These are phyloP conservation scores for Pestalotiopsis sp. DNA, from an alignment of 2,329 filamentous ascomycete genomes.

Conservation along the genomic window DNA sequence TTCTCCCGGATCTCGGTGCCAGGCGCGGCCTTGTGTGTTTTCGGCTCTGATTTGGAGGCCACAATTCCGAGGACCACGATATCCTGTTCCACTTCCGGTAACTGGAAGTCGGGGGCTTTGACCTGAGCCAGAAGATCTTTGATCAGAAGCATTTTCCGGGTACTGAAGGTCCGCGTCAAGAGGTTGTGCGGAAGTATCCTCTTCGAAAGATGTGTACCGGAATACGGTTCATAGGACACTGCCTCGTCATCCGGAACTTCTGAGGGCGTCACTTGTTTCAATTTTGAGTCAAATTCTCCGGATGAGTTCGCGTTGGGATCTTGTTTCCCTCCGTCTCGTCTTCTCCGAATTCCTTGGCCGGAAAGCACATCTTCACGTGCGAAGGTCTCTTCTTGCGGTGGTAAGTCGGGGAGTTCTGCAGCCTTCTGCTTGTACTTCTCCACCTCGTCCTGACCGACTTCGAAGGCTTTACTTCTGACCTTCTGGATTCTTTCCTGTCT, in stretches of 20 bases:
- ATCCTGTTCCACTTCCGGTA: constrained; percentile 82
- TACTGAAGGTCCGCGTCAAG: constrained; percentile 73
- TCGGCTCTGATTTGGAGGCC: constrained; percentile 83
- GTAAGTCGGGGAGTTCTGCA: constrained; percentile 51
- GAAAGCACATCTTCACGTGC: constrained; percentile 64
- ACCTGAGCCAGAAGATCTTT: constrained; percentile 80
- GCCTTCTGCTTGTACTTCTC: constrained; percentile 60
- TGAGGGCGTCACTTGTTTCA: constrained; percentile 27
- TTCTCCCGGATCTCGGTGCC: constrained; percentile 45
- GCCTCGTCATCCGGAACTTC: constrained; percentile 47
- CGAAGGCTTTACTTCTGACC: constrained; percentile 56
- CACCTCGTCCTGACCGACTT: constrained; percentile 58
- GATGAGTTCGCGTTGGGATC: constrained; percentile 19
- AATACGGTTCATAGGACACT: constrained; percentile 81
- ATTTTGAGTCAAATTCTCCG: constrained; percentile 16
- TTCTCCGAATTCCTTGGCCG: constrained; percentile 32
- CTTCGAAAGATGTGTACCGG: constrained; percentile 78
- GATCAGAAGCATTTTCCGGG: constrained; percentile 75
- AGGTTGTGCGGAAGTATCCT: constrained; percentile 80
- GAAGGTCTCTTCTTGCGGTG: constrained; percentile 51
- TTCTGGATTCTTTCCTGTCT: constrained; percentile 53
- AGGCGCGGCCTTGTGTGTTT: constrained; percentile 50
- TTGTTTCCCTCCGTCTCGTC: constrained; percentile 41
- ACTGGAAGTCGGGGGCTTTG: constrained; percentile 78
- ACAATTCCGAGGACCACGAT: constrained; percentile 88